Percentiles rank a stretch among this genome's conserved stretches.
Conservation (phyloP, 805 yeast species). For the Wickerhamiella siamensis region DNA sequence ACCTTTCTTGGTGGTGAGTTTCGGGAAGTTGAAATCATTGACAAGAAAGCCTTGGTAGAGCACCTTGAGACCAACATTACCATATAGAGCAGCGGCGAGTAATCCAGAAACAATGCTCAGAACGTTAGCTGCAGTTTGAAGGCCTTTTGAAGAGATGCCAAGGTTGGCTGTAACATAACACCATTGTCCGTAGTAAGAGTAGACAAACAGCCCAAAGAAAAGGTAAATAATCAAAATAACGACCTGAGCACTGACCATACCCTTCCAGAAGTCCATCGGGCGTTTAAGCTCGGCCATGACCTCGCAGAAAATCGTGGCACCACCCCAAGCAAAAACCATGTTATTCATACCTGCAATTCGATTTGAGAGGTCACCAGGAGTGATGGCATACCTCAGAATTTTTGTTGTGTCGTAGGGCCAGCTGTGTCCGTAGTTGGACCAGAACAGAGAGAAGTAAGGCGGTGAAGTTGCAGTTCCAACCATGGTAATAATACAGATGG, state of each 20-base stretch:
- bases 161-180: conserved; percentile 27
- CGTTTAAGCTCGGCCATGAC: conserved; percentile 35
- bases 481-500: conserved; percentile 33
- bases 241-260: conserved; percentile 31
- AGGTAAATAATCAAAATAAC: conserved; percentile 30
- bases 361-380: conserved; percentile 1
- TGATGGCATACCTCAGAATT: conserved; percentile 2
- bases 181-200: conserved; percentile 34
- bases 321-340: conserved; percentile 37
- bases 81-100: conserved; percentile 33
- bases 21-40: conserved; percentile 23
- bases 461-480: conserved; percentile 25
- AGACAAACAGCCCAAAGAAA: conserved; percentile 31
- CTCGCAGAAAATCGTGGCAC: conserved; percentile 36
- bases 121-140: conserved; percentile 28
- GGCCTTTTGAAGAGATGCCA: conserved; percentile 25
- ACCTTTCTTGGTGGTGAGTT: conserved; percentile 25
- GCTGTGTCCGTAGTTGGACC: conserved; percentile 1
- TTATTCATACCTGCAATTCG: conserved; percentile 25
- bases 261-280: conserved; percentile 37
- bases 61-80: conserved; percentile 35
- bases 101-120: conserved; percentile 28
- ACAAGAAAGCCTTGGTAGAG: conserved; percentile 29
- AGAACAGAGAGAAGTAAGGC: conserved; percentile 23
- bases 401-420: not conserved